A percentile compares a stretch with the other conserved stretches of the same genome.
Evolutionary conservation across 208 protist genomes (phyloP).

Genomic region (Tritrichomonas foetus): DNA sequence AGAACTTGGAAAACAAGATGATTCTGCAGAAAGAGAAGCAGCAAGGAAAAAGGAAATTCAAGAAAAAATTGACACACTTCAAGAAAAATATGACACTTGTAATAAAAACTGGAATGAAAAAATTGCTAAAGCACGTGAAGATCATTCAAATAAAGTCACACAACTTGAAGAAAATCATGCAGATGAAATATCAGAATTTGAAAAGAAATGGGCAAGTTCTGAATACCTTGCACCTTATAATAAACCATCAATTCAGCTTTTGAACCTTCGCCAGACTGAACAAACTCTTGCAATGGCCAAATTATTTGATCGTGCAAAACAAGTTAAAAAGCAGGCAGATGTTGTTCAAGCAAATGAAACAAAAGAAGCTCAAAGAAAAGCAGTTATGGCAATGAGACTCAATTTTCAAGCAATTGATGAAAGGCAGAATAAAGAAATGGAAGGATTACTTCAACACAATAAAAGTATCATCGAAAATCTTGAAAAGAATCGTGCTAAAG

Average conservation of each 20-base stretch:
- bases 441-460: background rate
- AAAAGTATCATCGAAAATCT: background rate
- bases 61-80: background rate
- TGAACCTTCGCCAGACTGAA: background rate
- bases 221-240: background rate
- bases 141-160: background rate
- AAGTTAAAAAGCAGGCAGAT: background rate
- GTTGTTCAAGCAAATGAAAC: background rate
- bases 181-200: background rate
- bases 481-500: too few relatives aligned
- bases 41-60: background rate
- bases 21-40: too few relatives aligned
- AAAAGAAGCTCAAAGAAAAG: background rate
- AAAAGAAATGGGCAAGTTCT: background rate
- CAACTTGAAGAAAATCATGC: background rate
- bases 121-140: background rate
- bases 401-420: background rate
- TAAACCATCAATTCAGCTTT: background rate
- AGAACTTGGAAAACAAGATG: too few relatives aligned
- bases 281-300: background rate
- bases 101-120: background rate
- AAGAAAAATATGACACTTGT: background rate
- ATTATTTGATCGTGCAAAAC: slow-evolving; percentile 1
- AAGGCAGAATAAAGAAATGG: background rate
- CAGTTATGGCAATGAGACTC: background rate